A percentile compares a stretch with the other conserved stretches of the same genome.
phyloP scores from a whole-genome alignment of 805 yeast genomes.

The Saturnispora gosingensis region DNA sequence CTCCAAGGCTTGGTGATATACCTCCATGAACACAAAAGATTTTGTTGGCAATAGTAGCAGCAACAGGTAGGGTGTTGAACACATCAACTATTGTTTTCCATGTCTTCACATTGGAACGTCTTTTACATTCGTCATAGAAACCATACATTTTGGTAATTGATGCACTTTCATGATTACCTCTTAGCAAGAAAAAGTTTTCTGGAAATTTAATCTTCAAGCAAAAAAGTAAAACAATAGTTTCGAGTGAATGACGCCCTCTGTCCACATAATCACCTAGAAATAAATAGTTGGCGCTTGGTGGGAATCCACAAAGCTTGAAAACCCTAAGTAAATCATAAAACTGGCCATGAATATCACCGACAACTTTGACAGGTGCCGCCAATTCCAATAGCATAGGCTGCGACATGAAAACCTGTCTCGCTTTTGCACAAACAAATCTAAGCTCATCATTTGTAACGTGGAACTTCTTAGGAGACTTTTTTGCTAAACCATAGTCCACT shows the following conservation, averaged over 20 bases:
- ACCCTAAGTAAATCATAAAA: conserved; percentile 45
- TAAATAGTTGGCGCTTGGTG: conserved; percentile 47
- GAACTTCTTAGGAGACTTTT: conserved; percentile 37
- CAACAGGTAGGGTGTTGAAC: conserved; percentile 49
- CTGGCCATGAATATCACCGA: conserved; percentile 76
- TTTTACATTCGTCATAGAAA: conserved; percentile 51
- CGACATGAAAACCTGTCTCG: conserved; percentile 49
- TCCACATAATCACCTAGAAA: conserved; percentile 55
- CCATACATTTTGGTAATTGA: conserved; percentile 52
- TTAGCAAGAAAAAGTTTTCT: conserved; percentile 49
- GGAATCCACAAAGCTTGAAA: conserved; percentile 50
- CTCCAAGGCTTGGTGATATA: conserved; percentile 59
- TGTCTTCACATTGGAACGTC: conserved; percentile 37
- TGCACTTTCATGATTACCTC: conserved; percentile 54
- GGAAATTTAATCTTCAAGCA: conserved; percentile 51
- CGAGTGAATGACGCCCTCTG: conserved; percentile 49
- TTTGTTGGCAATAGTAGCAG: conserved; percentile 51
- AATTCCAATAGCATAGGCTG: conserved; percentile 60
- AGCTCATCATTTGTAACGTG: conserved; percentile 45
- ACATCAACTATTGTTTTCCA: conserved; percentile 49
- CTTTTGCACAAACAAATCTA: conserved; percentile 45
- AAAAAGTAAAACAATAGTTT: conserved; percentile 41
- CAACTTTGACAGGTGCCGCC: conserved; percentile 74
- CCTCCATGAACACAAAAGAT: conserved; percentile 64
- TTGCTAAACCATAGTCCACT: conserved; percentile 40